Conservation (phyloP, 495 filamentous ascomycete genomes). For the Podospora bellae-mahoneyi region DNA sequence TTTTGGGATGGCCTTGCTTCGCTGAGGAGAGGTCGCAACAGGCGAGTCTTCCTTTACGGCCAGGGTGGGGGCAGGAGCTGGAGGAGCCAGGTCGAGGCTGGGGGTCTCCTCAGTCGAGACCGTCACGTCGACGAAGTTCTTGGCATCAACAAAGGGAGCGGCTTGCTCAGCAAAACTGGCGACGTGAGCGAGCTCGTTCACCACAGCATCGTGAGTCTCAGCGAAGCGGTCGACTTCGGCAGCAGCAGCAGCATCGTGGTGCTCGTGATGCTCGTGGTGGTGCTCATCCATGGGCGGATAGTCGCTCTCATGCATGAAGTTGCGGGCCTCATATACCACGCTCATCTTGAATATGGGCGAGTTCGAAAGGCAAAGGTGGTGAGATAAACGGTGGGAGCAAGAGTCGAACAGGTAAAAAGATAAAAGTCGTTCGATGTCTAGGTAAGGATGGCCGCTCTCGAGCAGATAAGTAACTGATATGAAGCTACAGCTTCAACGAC, state of each 20-base stretch:
- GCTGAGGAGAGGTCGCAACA: constrained; percentile 28
- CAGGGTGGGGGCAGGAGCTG: not conserved
- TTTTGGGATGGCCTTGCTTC: constrained; percentile 49
- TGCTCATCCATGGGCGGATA: constrained; percentile 36
- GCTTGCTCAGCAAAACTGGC: constrained; percentile 24
- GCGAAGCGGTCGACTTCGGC: constrained; percentile 29
- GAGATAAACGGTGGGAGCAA: not conserved
- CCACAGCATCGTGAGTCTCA: constrained; percentile 33
- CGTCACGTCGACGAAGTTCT: constrained; percentile 17
- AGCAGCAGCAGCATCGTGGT: constrained; percentile 19
- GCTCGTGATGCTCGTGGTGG: constrained; percentile 30
- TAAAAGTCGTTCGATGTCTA: not conserved
- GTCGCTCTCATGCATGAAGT: constrained; percentile 35
- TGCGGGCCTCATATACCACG: constrained; percentile 40
- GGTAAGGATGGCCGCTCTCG: not conserved
- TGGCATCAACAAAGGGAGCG: constrained; percentile 15
- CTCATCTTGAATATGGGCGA: constrained; percentile 36
- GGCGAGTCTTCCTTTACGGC: constrained; percentile 28
- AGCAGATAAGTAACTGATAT: not conserved
- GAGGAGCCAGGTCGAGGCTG: not conserved
- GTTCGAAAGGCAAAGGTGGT: not conserved
- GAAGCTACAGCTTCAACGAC: not conserved
- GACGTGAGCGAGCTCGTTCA: constrained; percentile 29
- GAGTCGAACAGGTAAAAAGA: not conserved
- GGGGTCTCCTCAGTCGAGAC: constrained; percentile 25